These are phyloP conservation scores for Tetratostichococcus sp. DNA, from an alignment of 139 green algal species.

Conservation along the genomic window DNA sequence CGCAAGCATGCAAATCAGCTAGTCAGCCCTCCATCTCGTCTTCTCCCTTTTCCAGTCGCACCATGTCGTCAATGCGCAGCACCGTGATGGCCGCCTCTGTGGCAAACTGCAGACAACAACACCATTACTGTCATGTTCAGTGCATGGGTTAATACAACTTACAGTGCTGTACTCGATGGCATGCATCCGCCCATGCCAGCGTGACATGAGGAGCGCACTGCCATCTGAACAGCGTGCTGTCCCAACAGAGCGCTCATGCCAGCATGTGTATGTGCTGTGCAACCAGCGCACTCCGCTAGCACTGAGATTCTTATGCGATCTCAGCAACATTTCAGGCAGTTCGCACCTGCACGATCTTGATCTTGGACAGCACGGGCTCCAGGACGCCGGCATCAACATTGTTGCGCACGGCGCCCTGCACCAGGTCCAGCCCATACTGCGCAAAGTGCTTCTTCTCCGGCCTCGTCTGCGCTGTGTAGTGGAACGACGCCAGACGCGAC, in stretches of 20 bases:
- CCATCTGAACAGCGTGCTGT: not conserved
- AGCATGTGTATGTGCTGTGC: too few species aligned
- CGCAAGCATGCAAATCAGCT: too few species aligned
- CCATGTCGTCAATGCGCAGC: slow-evolving; percentile 97
- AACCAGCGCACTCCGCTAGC: too few species aligned
- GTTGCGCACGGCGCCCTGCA: slow-evolving; percentile 72
- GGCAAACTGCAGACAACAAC: slow-evolving; percentile 81
- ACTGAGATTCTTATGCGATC: too few species aligned
- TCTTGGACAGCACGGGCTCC: slow-evolving; percentile 91
- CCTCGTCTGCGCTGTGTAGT: slow-evolving; percentile 75
- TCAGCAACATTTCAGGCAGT: too few species aligned
- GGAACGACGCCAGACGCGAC: slow-evolving; percentile 75
- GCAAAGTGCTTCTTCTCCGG: slow-evolving; percentile 40
- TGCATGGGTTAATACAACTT: too few species aligned
- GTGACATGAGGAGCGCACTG: too few species aligned
- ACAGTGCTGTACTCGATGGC: not conserved
- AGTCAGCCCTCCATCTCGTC: slow-evolving; percentile 45
- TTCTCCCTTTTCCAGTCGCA: slow-evolving; percentile 71
- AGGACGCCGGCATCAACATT: slow-evolving; percentile 94
- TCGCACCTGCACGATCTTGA: slow-evolving; percentile 88
- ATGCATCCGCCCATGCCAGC: too few species aligned
- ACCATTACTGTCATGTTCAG: slow-evolving; percentile 10
- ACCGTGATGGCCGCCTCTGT: slow-evolving; percentile 99
- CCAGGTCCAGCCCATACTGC: slow-evolving; percentile 75
- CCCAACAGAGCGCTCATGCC: too few species aligned